Conservation (phyloP, 179 eudicot genomes). For the Nepenthes alata region DNA sequence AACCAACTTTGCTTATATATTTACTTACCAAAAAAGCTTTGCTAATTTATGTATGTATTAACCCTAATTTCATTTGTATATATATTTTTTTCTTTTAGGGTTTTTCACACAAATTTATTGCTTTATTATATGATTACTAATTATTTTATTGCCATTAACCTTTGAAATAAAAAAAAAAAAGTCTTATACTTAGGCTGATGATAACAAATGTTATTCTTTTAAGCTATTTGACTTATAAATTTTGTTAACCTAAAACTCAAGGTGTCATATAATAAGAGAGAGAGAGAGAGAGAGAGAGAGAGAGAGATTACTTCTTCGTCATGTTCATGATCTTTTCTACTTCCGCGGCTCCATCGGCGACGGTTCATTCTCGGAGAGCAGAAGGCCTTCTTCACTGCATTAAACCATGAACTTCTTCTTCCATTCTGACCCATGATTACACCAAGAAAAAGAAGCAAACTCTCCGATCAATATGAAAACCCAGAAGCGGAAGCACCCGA, state of each 20-base stretch:
- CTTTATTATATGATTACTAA: no score
- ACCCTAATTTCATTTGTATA: no score
- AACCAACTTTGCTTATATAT: no score
- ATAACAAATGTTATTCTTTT: neutral
- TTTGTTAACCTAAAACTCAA: no score
- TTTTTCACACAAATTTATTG: no score
- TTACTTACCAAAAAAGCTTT: no score
- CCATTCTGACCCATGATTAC: slow-evolving; percentile 16
- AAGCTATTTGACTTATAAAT: no score
- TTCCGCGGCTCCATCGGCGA: slow-evolving; percentile 22
- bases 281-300: neutral
- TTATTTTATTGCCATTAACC: no score
- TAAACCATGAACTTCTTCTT: slow-evolving; percentile 22
- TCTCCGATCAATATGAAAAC: neutral
- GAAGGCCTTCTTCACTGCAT: slow-evolving; percentile 26
- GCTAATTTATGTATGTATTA: no score
- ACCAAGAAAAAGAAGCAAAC: neutral
- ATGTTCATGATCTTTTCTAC: slow-evolving; percentile 23
- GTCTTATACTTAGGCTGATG: neutral
- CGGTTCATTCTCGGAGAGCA: slow-evolving; percentile 21
- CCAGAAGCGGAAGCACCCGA: neutral
- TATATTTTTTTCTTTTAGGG: no score
- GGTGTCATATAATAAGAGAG: neutral
- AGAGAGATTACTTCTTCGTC: slow-evolving; percentile 26
- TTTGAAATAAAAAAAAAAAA: neutral